Percentiles rank a stretch among this genome's conserved stretches.
Conservation (phyloP, 805 yeast species). For the Suhomyces emberorum region DNA sequence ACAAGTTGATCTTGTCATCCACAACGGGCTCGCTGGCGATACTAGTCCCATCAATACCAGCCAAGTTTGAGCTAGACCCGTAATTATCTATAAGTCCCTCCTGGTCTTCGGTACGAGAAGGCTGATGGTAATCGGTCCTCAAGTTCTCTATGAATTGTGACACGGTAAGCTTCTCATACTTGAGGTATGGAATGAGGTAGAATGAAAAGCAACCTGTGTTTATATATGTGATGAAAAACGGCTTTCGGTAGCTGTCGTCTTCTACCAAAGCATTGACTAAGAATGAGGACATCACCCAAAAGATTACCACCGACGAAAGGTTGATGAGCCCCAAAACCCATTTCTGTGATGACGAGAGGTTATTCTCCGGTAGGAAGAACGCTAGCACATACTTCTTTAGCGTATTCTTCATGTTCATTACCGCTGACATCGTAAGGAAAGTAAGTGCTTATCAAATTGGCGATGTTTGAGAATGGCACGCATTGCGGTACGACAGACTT, state of each 20-base stretch:
- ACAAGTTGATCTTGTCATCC: conserved; percentile 32
- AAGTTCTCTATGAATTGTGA: conserved; percentile 21
- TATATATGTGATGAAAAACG: conserved; percentile 87
- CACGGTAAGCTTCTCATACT: conserved; percentile 23
- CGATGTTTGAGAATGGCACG: not conserved
- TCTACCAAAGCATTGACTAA: conserved; percentile 76
- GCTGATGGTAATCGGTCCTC: conserved; percentile 20
- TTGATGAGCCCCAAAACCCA: conserved; percentile 81
- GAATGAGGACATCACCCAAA: conserved; percentile 92
- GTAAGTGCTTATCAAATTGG: not conserved
- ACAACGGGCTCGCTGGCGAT: conserved; percentile 2
- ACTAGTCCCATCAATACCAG: conserved; percentile 8
- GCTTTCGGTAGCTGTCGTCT: conserved; percentile 71
- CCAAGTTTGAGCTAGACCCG: conserved; percentile 22
- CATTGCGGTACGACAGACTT: no score
- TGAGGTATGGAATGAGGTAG: conserved; percentile 63
- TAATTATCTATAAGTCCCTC: conserved; percentile 20
- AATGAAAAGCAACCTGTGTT: conserved; percentile 83
- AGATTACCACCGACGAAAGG: conserved; percentile 69
- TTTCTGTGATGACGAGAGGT: conserved; percentile 31
- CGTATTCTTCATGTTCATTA: conserved; percentile 1
- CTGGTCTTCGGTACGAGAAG: conserved; percentile 17
- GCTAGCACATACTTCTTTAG: conserved; percentile 11
- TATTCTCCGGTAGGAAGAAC: conserved; percentile 19
- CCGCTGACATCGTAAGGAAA: conserved; percentile 2